Conservation (phyloP, 805 yeast species). For the Zygosaccharomyces rouxii region DNA sequence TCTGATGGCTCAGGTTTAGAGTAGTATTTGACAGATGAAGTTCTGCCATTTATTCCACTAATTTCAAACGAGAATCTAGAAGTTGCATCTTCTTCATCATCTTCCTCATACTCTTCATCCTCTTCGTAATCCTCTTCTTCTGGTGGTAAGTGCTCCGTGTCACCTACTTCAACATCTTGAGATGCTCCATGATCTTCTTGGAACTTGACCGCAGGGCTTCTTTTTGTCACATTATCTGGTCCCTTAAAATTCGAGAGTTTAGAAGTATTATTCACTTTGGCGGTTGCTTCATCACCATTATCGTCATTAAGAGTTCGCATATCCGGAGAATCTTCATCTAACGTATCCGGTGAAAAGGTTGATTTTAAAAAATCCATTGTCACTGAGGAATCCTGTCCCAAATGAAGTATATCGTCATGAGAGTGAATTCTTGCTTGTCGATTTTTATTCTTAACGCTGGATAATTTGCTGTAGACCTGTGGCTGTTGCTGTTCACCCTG, state of each 20-base stretch:
- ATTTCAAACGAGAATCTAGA: conserved; percentile 49
- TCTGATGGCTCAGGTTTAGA: conserved; percentile 31
- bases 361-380: conserved; percentile 13
- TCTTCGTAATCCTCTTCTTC: conserved; percentile 8
- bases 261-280: background rate
- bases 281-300: background rate
- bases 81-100: conserved; percentile 23
- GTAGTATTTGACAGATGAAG: conserved; percentile 51
- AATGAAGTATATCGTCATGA: conserved; percentile 25
- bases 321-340: background rate
- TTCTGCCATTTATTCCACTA: conserved; percentile 44
- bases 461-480: conserved; percentile 14
- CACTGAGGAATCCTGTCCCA: conserved; percentile 14
- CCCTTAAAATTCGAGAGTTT: background rate
- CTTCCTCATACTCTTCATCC: conserved; percentile 7
- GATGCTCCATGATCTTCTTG: background rate
- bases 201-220: background rate
- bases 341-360: conserved; percentile 9
- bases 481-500: conserved; percentile 9
- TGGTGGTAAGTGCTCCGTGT: background rate
- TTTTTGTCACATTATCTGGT: background rate
- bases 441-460: conserved; percentile 21
- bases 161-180: conserved; percentile 1
- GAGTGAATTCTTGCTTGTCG: conserved; percentile 32
- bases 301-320: background rate